Base-by-base conservation (phyloP, 2,329 filamentous ascomycete genomes). In the Hymenoscyphus linearis region DNA sequence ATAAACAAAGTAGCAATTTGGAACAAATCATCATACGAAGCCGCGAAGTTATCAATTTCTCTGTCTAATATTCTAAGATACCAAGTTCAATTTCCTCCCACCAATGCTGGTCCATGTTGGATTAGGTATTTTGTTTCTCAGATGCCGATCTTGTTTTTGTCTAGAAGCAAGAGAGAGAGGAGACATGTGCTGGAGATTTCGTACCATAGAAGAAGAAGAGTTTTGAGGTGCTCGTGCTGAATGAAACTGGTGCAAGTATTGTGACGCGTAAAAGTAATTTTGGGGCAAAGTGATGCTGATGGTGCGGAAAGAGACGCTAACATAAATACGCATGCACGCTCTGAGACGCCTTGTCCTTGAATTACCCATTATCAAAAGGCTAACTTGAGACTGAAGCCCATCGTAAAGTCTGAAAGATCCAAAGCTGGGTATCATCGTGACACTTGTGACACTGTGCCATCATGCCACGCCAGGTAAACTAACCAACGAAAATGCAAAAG, bases 11-110 rank as follows among this genome's bases (percentile, higher is more conserved):
- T 16, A 18, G 40, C n/a, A 9, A 47, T 1, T 10, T 22, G 7
- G 9, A 16, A 16, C 2, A 12, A 47, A 25, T 31, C 26, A 12
- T 34, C 52, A 53, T 25, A 26, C 47, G 34, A 44, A 58, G 57
- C 57, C 35, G 57, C 47, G 57, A 58, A 58, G 57, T 44, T 58
- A 16, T 58, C 47, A 53, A 58, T 53, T 58, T 58, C 40, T 58
- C 57, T 58, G 36, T 58, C 57, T 58, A 58, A 34, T 52, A 14
- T 40, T 56, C 34, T 56, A 56, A 14, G 27, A 9, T 26, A 9
- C 34, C 54, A 26, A 26, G 25, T 22, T 56, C 54, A 34, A 16
- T 56, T 40, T 12, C 18, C 18, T 40, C 22, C 54, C 35, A 40
- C 31, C 35, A 34, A 10, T 2, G 22, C 12, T 22, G 25, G n/a